These are phyloP conservation scores for Suillus cothurnatus DNA, from an alignment of 768 basidiomycete genomes.

Conservation along the genomic window DNA sequence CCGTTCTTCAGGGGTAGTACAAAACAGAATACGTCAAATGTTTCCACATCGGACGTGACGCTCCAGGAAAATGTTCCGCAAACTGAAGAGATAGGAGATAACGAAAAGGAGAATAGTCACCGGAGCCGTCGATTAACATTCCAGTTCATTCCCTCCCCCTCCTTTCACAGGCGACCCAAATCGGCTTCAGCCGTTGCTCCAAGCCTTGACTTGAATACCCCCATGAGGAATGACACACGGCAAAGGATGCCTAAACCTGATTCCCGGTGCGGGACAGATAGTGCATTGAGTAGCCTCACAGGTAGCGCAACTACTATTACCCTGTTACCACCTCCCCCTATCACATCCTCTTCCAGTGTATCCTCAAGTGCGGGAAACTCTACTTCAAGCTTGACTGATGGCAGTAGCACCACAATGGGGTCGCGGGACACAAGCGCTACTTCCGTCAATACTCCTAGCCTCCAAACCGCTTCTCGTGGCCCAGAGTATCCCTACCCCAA, in stretches of 20 bases:
- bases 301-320: constrained; percentile 7
- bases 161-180: constrained; percentile 27
- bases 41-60: background rate
- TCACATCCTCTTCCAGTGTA: constrained; percentile 2
- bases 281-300: background rate
- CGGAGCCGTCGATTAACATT: constrained; percentile 26
- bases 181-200: constrained; percentile 3
- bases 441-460: background rate
- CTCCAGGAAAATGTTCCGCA: background rate
- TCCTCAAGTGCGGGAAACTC: constrained; percentile 6
- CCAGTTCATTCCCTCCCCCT: constrained; percentile 24
- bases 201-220: background rate
- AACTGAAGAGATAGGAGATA: background rate
- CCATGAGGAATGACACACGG: background rate
- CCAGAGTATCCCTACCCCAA: background rate
- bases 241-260: background rate
- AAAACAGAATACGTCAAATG: background rate
- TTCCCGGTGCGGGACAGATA: background rate
- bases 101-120: constrained; percentile 1
- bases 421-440: background rate
- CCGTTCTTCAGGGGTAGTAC: background rate
- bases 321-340: constrained; percentile 5
- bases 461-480: background rate
- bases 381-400: constrained; percentile 2
- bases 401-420: background rate